phyloP scores from a whole-genome alignment of 2,329 filamentous ascomycete genomes.

The Trichophyton simii region DNA sequence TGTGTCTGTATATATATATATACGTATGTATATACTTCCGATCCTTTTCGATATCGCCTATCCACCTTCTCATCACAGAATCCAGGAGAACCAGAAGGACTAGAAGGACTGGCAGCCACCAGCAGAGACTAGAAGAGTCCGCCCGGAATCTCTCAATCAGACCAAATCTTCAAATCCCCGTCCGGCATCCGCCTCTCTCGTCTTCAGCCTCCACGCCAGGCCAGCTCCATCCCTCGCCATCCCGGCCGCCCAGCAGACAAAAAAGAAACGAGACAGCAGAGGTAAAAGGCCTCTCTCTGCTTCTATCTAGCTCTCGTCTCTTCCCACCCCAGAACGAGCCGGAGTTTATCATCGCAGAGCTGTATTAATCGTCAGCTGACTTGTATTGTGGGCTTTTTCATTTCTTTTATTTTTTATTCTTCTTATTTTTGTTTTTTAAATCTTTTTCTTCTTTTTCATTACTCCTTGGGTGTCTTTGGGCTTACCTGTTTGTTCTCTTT shows the following conservation, averaged over 20 bases:
- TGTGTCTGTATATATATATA: neutral
- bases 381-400: neutral
- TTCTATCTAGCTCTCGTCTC: neutral
- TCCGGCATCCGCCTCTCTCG: neutral
- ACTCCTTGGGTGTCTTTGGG: neutral
- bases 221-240: neutral
- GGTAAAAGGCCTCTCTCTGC: neutral
- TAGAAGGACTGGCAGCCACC: neutral
- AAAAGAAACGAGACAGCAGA: neutral
- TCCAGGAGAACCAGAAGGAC: neutral
- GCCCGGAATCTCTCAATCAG: neutral
- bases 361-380: conserved; percentile 3
- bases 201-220: neutral
- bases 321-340: neutral
- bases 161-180: neutral
- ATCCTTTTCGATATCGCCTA: neutral
- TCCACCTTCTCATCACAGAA: neutral
- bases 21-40: neutral
- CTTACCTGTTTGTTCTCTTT: conserved; percentile 1
- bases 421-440: neutral
- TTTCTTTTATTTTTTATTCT: neutral
- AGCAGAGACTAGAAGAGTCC: neutral
- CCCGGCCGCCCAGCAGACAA: neutral
- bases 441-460: neutral
- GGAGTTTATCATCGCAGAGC: neutral